These are phyloP conservation scores for Phytophthora melonis DNA, from an alignment of 352 stramenopile genomes.

Conservation along the genomic window DNA sequence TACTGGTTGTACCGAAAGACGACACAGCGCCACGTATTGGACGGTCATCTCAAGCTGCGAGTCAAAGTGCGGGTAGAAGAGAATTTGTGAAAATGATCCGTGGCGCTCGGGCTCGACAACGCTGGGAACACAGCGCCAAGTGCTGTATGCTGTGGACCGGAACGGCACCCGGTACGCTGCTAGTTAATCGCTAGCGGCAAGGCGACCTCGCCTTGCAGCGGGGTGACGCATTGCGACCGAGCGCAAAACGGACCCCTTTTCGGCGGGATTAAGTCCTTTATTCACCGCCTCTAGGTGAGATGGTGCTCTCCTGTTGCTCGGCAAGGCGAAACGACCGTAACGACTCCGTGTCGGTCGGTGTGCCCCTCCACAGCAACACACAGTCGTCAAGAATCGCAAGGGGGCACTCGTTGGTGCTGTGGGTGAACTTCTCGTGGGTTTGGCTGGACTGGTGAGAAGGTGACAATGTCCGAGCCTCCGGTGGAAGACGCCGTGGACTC, in stretches of 20 bases:
- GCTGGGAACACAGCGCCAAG: no score
- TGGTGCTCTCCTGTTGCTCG: neutral
- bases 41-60: no score
- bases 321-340: neutral
- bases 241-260: neutral
- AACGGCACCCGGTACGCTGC: no score
- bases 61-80: no score
- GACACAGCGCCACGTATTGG: no score
- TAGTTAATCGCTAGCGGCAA: no score
- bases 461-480: conserved; percentile 9
- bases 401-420: neutral
- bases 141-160: no score
- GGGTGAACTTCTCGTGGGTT: neutral
- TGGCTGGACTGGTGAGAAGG: neutral
- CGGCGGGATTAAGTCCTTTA: no score
- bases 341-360: neutral
- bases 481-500: neutral
- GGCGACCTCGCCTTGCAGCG: no score
- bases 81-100: no score
- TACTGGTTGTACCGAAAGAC: no score
- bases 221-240: neutral
- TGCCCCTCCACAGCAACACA: conserved; percentile 8
- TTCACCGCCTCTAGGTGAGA: neutral
- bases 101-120: no score
- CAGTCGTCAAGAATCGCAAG: conserved; percentile 21